Conservation (phyloP, 805 yeast genomes). For the Candida manassasensis region DNA sequence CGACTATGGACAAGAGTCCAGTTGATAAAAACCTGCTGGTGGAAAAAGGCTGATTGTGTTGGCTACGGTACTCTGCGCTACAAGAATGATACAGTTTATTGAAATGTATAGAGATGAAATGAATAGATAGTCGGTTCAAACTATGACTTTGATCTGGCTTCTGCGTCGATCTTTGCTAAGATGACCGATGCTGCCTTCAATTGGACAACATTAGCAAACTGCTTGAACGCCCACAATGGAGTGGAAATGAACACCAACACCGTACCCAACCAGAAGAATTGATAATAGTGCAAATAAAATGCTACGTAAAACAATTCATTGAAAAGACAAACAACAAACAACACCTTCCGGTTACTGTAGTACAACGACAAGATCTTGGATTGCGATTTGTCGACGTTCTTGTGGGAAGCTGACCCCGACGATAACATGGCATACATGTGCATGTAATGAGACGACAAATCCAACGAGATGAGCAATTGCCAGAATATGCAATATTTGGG, state of each 20-base stretch:
- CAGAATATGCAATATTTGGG: slow-evolving; percentile 66
- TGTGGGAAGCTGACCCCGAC: slow-evolving; percentile 78
- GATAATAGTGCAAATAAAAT: slow-evolving; percentile 70
- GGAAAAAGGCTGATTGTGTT: no score
- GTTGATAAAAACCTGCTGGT: no score
- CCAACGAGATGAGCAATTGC: slow-evolving; percentile 81
- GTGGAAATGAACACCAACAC: slow-evolving; percentile 53
- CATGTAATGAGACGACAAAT: slow-evolving; percentile 92
- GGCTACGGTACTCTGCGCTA: no score
- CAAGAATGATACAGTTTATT: neutral
- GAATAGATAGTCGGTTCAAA: neutral
- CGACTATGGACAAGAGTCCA: no score
- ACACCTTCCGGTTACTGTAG: slow-evolving; percentile 78
- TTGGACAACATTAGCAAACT: slow-evolving; percentile 84
- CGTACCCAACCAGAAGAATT: slow-evolving; percentile 57
- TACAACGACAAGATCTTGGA: slow-evolving; percentile 75
- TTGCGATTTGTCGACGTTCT: slow-evolving; percentile 66
- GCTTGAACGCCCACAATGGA: slow-evolving; percentile 91
- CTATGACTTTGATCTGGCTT: slow-evolving; percentile 9
- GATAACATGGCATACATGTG: slow-evolving; percentile 95
- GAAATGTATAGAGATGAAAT: neutral
- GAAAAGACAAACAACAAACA: slow-evolving; percentile 86
- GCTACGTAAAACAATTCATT: slow-evolving; percentile 93
- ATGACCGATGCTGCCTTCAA: slow-evolving; percentile 77
- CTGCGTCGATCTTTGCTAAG: slow-evolving; percentile 75